Evolutionary conservation across 192 early-diverging fungal genomes (phyloP).

Genomic region (Linnemannia exigua): DNA sequence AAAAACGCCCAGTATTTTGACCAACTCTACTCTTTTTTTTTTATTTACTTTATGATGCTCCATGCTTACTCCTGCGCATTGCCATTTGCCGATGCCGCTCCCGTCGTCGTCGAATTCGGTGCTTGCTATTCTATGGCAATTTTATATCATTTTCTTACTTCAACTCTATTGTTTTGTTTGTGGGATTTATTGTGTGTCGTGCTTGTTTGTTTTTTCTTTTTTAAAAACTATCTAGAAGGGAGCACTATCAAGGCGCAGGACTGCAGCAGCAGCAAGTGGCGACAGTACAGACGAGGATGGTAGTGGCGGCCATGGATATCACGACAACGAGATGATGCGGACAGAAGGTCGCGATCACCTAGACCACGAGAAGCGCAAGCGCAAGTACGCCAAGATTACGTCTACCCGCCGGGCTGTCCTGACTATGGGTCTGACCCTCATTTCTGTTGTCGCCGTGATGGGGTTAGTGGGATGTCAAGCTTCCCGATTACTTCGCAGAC

Average conservation of each 20-base stretch:
- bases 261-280: not conserved
- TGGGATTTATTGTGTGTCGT: conserved; percentile 47
- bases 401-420: conserved; percentile 45
- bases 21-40: not conserved
- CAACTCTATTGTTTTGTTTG: conserved; percentile 42
- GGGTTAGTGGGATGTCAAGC: conserved; percentile 55
- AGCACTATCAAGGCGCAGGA: conserved; percentile 1
- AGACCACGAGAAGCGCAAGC: conserved; percentile 4
- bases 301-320: conserved; percentile 20
- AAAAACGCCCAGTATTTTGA: not conserved
- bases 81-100: not conserved
- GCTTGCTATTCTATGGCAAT: not conserved
- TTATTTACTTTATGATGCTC: conserved; percentile 1
- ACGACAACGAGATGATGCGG: conserved; percentile 50
- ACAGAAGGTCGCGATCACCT: conserved; percentile 15
- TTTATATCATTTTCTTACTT: not conserved
- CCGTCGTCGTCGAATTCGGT: not conserved
- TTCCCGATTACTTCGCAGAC: conserved; percentile 48
- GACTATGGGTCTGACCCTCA: conserved; percentile 42
- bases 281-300: conserved; percentile 49
- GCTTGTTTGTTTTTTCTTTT: conserved; percentile 50
- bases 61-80: not conserved
- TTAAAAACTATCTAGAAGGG: conserved; percentile 36
- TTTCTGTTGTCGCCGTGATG: conserved; percentile 48
- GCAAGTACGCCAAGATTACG: conserved; percentile 51